A percentile compares a stretch with the other conserved stretches of the same genome.
These are phyloP conservation scores for Termitomyces bulborhizus DNA, from an alignment of 768 basidiomycete genomes.

Conservation along the genomic window DNA sequence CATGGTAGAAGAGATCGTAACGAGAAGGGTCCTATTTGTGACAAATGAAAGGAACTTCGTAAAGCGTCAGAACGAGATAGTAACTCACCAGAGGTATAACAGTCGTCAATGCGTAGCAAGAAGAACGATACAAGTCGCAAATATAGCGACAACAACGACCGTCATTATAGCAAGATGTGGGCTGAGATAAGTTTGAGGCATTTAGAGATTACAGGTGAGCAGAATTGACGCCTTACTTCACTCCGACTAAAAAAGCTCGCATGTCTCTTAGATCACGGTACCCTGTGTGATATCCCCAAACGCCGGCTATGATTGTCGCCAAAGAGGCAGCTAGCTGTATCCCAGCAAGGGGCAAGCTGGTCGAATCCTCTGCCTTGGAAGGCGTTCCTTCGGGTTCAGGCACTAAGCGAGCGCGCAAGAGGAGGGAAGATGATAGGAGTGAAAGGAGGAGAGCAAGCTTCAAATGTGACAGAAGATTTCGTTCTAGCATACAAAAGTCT, in stretches of 20 bases:
- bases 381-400: constrained; percentile 24
- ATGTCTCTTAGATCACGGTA: constrained; percentile 49
- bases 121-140: constrained; percentile 46
- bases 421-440: constrained; percentile 55
- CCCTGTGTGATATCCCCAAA: constrained; percentile 62
- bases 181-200: constrained; percentile 21
- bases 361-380: constrained; percentile 12
- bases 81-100: background rate
- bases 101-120: constrained; percentile 25
- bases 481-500: constrained; percentile 76
- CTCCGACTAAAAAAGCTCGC: constrained; percentile 53
- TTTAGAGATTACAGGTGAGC: background rate
- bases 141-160: constrained; percentile 38
- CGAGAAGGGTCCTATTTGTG: background rate
- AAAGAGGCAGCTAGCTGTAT: constrained; percentile 50
- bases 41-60: background rate
- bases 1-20: background rate
- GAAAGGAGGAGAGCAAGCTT: constrained; percentile 61
- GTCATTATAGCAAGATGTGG: constrained; percentile 48
- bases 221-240: constrained; percentile 37
- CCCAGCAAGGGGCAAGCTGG: constrained; percentile 42
- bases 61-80: background rate
- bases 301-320: constrained; percentile 46
- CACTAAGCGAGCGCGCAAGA: constrained; percentile 56
- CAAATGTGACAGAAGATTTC: constrained; percentile 65